Evolutionary conservation across 441 rosid genomes (phyloP), one percentile per base, ranked within the genome.

Genomic region (Arabidopsis hybrid): DNA sequence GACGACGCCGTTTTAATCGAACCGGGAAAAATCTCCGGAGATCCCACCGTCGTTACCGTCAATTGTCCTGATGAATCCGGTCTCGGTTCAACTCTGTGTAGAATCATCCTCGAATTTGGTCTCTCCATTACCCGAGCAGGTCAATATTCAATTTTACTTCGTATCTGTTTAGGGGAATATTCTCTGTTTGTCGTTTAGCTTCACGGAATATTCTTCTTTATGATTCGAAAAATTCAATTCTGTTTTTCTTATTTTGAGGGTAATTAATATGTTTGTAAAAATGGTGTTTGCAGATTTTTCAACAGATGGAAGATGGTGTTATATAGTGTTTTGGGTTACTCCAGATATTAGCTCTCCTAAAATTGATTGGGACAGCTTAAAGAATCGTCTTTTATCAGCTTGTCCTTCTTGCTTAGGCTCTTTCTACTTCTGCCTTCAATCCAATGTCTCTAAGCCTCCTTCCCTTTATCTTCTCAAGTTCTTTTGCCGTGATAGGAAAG

Each of bases 11-110:
- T 87, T 39, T 71, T 85, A 32, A 59, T 87, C 45, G 78, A 81
- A 49, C 76, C n/a, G 8, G 80, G 81, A 2, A 65, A 65, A 63
- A 38, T 4, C 67, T 67, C 80, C 31, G 76, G 77, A 52, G 85
- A 81, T 51, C 83, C 89, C 43, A 78, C 63, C 60, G 78, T 85
- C 51, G 75, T 85, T 69, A 85, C 89, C 72, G 84, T 87, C n/a
- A 87, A 85, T 69, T 87, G 91, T 9, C 89, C 91, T 2, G 89
- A 87, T 59, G 85, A 87, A 72, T 78, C 85, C 2, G 91, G 91
- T 55, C 82, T 87, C 4, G 91, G 91, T 72, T 87, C 88, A 59
- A 86, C 85, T 76, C 83, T 85, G 53, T 84, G 85, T 73, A 65
- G 88, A 32, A 85, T 78, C 73, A 69, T 85, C 67, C 86, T 87